Conservation (phyloP, 192 early-diverging fungal species). For the Coemansia sp. region DNA sequence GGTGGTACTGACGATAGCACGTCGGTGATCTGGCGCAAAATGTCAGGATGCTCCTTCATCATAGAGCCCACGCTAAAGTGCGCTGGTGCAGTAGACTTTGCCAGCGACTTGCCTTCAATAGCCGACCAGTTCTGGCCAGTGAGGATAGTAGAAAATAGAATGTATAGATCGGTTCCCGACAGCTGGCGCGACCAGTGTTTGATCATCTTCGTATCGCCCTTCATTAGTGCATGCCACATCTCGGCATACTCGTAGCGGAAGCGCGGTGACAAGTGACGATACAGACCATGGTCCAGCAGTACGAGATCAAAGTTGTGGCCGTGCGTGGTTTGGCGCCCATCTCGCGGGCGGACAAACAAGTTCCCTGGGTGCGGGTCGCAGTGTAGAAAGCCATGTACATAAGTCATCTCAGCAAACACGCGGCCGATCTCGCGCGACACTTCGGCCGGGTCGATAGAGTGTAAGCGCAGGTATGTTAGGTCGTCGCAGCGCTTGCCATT, state of each 20-base stretch:
- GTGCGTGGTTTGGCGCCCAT: conserved; percentile 36
- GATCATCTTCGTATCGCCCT: conserved; percentile 74
- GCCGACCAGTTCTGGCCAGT: conserved; percentile 84
- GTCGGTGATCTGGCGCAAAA: conserved; percentile 73
- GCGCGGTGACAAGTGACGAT: conserved; percentile 68
- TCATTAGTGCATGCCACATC: conserved; percentile 83
- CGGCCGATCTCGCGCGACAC: conserved; percentile 76
- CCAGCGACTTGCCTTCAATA: conserved; percentile 51
- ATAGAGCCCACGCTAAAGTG: conserved; percentile 58
- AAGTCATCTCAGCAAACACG: conserved; percentile 90
- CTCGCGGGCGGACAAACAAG: conserved; percentile 66
- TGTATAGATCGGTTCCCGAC: conserved; percentile 77
- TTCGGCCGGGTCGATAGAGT: conserved; percentile 71
- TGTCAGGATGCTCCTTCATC: conserved; percentile 56
- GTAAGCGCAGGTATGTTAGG: conserved; percentile 61
- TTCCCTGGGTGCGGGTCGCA: conserved; percentile 97
- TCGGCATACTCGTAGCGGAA: conserved; percentile 85
- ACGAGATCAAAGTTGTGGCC: conserved; percentile 86
- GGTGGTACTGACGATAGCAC: conserved; percentile 84
- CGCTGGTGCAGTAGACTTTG: conserved; percentile 44
- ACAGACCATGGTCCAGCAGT: conserved; percentile 87
- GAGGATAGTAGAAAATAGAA: conserved; percentile 83
- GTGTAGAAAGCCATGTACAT: conserved; percentile 80
- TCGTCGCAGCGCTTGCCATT: conserved; percentile 78
- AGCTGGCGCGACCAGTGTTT: conserved; percentile 62